Evolutionary conservation across 495 filamentous ascomycete species (phyloP).

Genomic region (Annulohypoxylon moriforme): DNA sequence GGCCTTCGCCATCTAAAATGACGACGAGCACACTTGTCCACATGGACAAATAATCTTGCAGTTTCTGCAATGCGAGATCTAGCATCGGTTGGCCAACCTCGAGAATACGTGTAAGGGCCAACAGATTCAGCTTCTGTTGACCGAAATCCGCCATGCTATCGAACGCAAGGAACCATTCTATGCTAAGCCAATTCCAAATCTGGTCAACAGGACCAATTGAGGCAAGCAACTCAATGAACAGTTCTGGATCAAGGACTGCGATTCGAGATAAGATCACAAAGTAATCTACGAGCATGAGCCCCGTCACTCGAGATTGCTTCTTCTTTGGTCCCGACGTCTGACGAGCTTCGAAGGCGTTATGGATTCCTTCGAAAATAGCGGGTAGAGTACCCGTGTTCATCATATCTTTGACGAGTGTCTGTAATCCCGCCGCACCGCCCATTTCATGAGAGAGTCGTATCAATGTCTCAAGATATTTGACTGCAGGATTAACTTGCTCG

Average conservation of each 20-base stretch:
- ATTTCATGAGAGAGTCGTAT: conserved; percentile 75
- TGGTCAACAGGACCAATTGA: conserved; percentile 57
- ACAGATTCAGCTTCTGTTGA: conserved; percentile 81
- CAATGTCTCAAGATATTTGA: conserved; percentile 74
- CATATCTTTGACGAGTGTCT: conserved; percentile 73
- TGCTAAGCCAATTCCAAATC: conserved; percentile 76
- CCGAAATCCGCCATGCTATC: conserved; percentile 80
- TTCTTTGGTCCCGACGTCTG: conserved; percentile 81
- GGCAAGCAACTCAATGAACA: conserved; percentile 70
- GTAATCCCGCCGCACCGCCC: conserved; percentile 72
- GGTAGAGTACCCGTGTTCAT: conserved; percentile 73
- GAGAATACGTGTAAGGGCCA: conserved; percentile 84
- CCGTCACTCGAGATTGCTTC: conserved; percentile 69
- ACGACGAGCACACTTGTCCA: conserved; percentile 62
- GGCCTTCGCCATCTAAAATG: conserved; percentile 45
- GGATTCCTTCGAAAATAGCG: conserved; percentile 75
- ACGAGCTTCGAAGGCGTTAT: conserved; percentile 74
- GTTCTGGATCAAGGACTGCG: conserved; percentile 71
- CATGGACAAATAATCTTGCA: conserved; percentile 66
- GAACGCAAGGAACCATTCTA: conserved; percentile 90
- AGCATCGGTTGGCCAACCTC: conserved; percentile 68
- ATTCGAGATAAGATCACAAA: conserved; percentile 85
- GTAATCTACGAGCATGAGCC: conserved; percentile 82
- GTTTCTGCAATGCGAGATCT: conserved; percentile 55
- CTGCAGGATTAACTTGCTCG: conserved; percentile 73